A percentile compares a stretch with the other conserved stretches of the same genome.
These are phyloP conservation scores for Cucurbita argyrosperma DNA, from an alignment of 306 rosid species.

Conservation along the genomic window DNA sequence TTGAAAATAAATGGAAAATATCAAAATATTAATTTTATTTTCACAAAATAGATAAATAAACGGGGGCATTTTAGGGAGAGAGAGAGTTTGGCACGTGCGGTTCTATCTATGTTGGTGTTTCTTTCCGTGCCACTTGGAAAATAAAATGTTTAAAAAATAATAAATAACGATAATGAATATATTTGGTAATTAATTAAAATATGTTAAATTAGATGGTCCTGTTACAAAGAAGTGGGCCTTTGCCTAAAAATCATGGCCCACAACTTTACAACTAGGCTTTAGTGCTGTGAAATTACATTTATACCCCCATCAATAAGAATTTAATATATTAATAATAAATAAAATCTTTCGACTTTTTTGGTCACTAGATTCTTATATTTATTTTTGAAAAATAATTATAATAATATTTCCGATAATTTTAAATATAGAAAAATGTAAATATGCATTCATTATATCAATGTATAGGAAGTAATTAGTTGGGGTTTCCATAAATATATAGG, in stretches of 20 bases:
- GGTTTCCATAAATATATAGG: too few relatives aligned
- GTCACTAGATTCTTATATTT: neutral
- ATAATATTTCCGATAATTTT: neutral
- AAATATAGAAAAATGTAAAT: neutral
- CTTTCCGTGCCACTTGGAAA: neutral
- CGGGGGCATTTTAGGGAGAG: neutral
- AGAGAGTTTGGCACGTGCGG: neutral
- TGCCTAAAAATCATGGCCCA: conserved; percentile 1
- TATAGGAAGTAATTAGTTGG: too few relatives aligned
- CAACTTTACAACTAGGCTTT: neutral
- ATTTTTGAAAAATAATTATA: neutral
- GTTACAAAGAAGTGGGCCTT: neutral
- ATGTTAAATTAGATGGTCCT: neutral
- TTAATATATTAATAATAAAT: neutral
- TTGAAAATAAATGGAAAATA: neutral
- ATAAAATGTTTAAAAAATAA: neutral
- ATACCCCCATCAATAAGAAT: neutral
- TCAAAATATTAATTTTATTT: neutral
- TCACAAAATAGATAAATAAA: neutral
- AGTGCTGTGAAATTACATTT: neutral
- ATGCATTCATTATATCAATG: too few relatives aligned
- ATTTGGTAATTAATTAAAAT: neutral
- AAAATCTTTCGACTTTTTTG: neutral
- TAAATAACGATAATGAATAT: neutral
- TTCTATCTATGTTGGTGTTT: neutral